Percentiles rank a stretch among this genome's conserved stretches.
Conservation (phyloP, 75 land plant genomes). For the Adiantum capillusveneris region DNA sequence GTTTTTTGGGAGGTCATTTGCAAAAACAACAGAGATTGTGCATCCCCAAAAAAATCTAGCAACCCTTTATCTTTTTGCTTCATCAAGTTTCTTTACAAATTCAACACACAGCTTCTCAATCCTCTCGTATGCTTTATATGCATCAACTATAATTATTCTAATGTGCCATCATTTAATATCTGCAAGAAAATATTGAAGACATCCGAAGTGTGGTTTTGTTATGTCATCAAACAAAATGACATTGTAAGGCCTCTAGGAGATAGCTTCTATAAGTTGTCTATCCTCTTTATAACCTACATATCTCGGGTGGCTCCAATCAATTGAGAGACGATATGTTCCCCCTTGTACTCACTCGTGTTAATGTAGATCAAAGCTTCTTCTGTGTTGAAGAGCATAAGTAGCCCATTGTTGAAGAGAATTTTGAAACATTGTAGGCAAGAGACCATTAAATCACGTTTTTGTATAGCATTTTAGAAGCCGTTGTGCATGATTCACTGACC, state of each 20-base stretch:
- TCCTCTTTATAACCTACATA: constrained; percentile 75
- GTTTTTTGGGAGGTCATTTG: too few species aligned
- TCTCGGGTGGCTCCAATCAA: constrained; percentile 83
- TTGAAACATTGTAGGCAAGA: too few species aligned
- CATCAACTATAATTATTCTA: constrained; percentile 31
- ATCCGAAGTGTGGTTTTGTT: constrained; percentile 66
- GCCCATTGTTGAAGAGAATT: too few species aligned
- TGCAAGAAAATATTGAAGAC: constrained; percentile 73
- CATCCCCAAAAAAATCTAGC: too few species aligned
- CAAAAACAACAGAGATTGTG: too few species aligned
- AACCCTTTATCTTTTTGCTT: too few species aligned
- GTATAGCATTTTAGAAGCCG: too few species aligned
- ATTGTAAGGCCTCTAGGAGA: constrained; percentile 53
- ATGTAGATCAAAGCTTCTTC: constrained; percentile 69
- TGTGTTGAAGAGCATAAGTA: constrained; percentile 67
- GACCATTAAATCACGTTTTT: too few species aligned
- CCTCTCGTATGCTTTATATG: constrained; percentile 54
- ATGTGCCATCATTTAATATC: constrained; percentile 64
- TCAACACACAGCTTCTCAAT: constrained; percentile 65
- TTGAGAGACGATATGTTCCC: constrained; percentile 77
- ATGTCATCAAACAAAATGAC: constrained; percentile 70
- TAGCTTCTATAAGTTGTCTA: constrained; percentile 63
- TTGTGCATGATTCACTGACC: too few species aligned
- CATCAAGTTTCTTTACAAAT: constrained; percentile 54
- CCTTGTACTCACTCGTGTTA: constrained; percentile 97